A percentile compares a stretch with the other conserved stretches of the same genome.
Evolutionary conservation across 108 stramenopile genomes (phyloP).

Genomic region (Fragilaria crotonensis): DNA sequence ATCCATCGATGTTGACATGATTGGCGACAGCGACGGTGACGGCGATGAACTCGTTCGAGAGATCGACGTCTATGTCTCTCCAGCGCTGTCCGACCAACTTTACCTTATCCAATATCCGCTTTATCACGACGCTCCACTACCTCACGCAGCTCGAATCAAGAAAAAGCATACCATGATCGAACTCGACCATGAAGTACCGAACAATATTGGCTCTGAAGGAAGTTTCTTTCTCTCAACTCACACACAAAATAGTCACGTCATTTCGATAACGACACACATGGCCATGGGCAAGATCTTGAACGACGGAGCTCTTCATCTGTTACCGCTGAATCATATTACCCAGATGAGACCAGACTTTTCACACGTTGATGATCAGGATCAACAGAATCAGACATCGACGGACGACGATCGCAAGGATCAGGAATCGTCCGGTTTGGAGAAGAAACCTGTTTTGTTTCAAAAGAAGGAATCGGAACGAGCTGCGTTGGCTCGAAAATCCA

Average conservation of each 20-base stretch:
- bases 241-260: slow-evolving; percentile 48
- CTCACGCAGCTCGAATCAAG: slow-evolving; percentile 54
- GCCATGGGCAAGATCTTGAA: slow-evolving; percentile 61
- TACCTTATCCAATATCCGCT: slow-evolving; percentile 78
- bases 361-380: slow-evolving; percentile 42
- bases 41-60: slow-evolving; percentile 71
- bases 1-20: neutral
- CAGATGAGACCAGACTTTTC: slow-evolving; percentile 69
- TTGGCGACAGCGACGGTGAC: slow-evolving; percentile 9
- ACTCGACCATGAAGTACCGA: slow-evolving; percentile 45
- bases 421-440: slow-evolving; percentile 11
- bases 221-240: slow-evolving; percentile 15
- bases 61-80: slow-evolving; percentile 80
- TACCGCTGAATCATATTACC: slow-evolving; percentile 46
- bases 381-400: neutral
- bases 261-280: slow-evolving; percentile 74
- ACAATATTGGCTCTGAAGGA: slow-evolving; percentile 9
- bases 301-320: slow-evolving; percentile 38
- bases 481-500: slow-evolving; percentile 52
- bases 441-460: slow-evolving; percentile 63
- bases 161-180: slow-evolving; percentile 67
- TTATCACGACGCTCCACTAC: slow-evolving; percentile 14
- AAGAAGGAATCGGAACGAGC: slow-evolving; percentile 83
- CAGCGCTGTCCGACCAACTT: slow-evolving; percentile 43
- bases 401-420: neutral